Percentiles rank a stretch among this genome's conserved stretches.
Evolutionary conservation across 208 protist genomes (phyloP).

Genomic region (Trypanosoma melophagium): DNA sequence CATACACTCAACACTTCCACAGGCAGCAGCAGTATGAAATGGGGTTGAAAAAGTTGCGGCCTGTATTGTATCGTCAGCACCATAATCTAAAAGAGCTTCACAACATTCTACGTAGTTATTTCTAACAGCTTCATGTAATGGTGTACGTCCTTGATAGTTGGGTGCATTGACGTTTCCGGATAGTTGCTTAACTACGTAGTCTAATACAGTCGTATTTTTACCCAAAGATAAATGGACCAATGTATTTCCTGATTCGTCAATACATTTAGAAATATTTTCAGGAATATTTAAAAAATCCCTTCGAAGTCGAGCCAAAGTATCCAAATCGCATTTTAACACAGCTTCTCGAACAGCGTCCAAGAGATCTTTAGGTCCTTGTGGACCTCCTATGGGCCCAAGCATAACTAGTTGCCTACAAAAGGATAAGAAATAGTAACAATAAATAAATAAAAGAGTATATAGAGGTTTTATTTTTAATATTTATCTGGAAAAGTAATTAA

Average conservation of each 20-base stretch:
- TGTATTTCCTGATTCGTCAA: constrained; percentile 86
- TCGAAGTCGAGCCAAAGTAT: constrained; percentile 59
- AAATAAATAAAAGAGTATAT: constrained; percentile 8
- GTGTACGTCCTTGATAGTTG: constrained; percentile 85
- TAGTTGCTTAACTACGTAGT: constrained; percentile 68
- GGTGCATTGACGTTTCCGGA: constrained; percentile 68
- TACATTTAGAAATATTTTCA: constrained; percentile 85
- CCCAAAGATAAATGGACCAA: constrained; percentile 76
- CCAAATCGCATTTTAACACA: constrained; percentile 62
- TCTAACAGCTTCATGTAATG: constrained; percentile 86
- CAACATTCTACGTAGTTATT: constrained; percentile 83
- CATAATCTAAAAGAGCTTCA: constrained; percentile 76
- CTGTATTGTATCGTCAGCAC: constrained; percentile 81
- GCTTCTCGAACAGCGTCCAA: constrained; percentile 79
- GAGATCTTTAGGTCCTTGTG: constrained; percentile 81
- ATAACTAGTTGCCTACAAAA: constrained; percentile 1
- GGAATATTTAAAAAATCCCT: constrained; percentile 74
- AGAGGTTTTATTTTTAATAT: constrained; percentile 6
- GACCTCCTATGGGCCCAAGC: constrained; percentile 54
- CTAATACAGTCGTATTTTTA: constrained; percentile 65
- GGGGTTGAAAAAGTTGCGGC: constrained; percentile 84
- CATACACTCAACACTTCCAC: constrained; percentile 89
- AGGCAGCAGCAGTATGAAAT: constrained; percentile 88
- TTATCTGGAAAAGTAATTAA: constrained; percentile 2
- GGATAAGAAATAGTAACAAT: constrained; percentile 9